phyloP scores from a whole-genome alignment of 2,329 filamentous ascomycete species.

The Elsinoe perseae region DNA sequence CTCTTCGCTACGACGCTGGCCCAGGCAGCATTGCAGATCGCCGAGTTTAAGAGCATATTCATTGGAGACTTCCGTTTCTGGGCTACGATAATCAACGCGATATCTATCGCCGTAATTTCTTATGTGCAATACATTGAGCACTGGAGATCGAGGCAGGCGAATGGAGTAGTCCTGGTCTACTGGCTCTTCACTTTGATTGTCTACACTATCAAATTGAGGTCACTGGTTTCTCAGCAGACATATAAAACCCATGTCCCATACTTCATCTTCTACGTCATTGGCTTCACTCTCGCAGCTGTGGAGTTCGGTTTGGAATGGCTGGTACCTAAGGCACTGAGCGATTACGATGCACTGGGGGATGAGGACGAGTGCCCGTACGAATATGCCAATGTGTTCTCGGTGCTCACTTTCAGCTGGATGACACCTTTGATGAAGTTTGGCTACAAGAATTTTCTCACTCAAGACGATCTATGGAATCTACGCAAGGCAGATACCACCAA shows the following conservation, averaged over 20 bases:
- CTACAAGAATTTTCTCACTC: constrained; percentile 83
- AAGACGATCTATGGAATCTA: constrained; percentile 93
- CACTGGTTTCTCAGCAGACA: constrained; percentile 68
- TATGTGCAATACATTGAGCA: constrained; percentile 81
- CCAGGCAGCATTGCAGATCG: constrained; percentile 69
- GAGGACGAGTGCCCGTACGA: constrained; percentile 71
- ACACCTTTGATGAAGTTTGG: constrained; percentile 94
- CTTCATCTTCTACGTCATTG: constrained; percentile 68
- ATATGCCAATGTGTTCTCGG: constrained; percentile 88
- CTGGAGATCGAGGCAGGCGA: constrained; percentile 71
- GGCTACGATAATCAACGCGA: constrained; percentile 63
- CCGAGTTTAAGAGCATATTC: constrained; percentile 62
- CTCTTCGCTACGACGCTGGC: constrained; percentile 61
- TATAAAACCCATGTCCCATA: constrained; percentile 61
- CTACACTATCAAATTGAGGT: constrained; percentile 75
- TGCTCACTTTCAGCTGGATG: constrained; percentile 96
- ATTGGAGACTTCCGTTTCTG: constrained; percentile 77
- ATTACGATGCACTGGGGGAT: constrained; percentile 59
- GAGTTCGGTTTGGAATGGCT: constrained; percentile 81
- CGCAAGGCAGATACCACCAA: constrained; percentile 72
- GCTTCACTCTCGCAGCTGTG: constrained; percentile 58
- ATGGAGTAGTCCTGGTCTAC: constrained; percentile 83
- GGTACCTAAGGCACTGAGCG: constrained; percentile 68
- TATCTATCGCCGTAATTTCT: constrained; percentile 68
- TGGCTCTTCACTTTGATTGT: constrained; percentile 81